Base-by-base conservation (phyloP, 2,329 filamentous ascomycete species). In the Sporothrix pseudoabietina region DNA sequence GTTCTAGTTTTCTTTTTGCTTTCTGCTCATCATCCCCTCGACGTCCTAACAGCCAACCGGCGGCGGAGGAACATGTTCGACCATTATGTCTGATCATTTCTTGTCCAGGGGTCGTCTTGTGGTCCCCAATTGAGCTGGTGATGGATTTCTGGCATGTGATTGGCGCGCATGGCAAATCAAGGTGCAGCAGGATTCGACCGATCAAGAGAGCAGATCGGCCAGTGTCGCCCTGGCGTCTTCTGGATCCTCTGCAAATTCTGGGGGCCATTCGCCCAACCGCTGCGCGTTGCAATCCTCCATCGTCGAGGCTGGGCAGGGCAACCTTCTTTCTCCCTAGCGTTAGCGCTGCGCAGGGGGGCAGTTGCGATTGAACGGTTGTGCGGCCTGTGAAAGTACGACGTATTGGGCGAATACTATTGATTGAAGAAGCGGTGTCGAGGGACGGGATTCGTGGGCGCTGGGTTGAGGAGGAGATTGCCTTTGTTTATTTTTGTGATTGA, bases 61-160 rank as follows among this genome's bases (percentile, higher is more conserved):
- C 35, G 59, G 10, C 59, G n/a, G n/a, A 63, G 39, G 59, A 63
- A 26, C 14, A 65, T 19, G 39, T 22, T 44, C 35, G 39, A 44
- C n/a, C 59, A 44, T 49, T 66, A 16, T 30, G 52, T 52, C 52
- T 19, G 35, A 57, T 26, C 32, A 55, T 35, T 70, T 35, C 66
- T 54, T 52, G 1, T 49, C 14, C 22, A 44, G 69, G 30, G 35
- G 52, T 39, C n/a, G 52, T 19, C 32, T 30, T 41, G 35, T 41
- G 39, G 44, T 26, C 35, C 35, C 32, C 5, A n/a, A 22, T 8
- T 30, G 54, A 63, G 44, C 59, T 66, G 59, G 59, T 73, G 69
- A 57, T 71, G 69, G 47, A 7, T 49, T 52, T 63, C 52, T 52
- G 52, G 69, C 69, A 66, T 73, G 61, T 73, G 72, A 73, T 73